Evolutionary conservation across 1,139 yeast species (phyloP).

Genomic region (Arxiozyma heterogenica): DNA sequence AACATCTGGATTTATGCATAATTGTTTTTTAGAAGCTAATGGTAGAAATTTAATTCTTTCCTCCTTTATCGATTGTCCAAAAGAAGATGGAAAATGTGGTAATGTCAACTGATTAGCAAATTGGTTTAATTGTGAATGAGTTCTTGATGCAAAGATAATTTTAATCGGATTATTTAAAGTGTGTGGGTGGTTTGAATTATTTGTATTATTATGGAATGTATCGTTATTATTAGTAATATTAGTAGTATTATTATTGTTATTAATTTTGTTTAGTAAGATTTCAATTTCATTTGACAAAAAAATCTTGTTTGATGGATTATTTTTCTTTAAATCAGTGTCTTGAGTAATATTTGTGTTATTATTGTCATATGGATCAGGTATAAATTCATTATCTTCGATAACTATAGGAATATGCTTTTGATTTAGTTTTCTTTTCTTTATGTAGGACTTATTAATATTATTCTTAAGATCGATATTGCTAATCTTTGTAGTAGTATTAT

Average conservation of each 20-base stretch:
- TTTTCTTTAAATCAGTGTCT: conserved; percentile 2
- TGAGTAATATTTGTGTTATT: conserved; percentile 8
- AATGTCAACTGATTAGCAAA: conserved; percentile 64
- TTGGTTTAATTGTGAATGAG: conserved; percentile 84
- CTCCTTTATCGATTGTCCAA: conserved; percentile 29
- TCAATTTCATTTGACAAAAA: conserved; percentile 39
- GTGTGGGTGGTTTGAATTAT: background rate
- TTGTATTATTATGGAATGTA: background rate
- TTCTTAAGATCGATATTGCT: background rate
- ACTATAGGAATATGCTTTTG: conserved; percentile 16
- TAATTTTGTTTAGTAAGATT: conserved; percentile 35
- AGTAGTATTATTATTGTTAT: conserved; percentile 29
- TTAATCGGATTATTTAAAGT: conserved; percentile 36
- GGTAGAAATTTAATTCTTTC: conserved; percentile 55
- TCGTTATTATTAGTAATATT: conserved; percentile 7
- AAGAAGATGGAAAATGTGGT: conserved; percentile 57
- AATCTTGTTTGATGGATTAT: background rate
- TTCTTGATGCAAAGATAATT: conserved; percentile 68
- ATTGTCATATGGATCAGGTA: conserved; percentile 30
- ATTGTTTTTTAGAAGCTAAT: conserved; percentile 74
- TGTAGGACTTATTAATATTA: background rate
- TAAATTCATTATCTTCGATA: conserved; percentile 20
- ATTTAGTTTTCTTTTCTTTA: conserved; percentile 9
- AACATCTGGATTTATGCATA: conserved; percentile 67
- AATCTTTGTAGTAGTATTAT: background rate